A percentile compares a stretch with the other conserved stretches of the same genome.
Conservation (phyloP, 2,329 filamentous ascomycete genomes). For the Ascosphaera aggregata region DNA sequence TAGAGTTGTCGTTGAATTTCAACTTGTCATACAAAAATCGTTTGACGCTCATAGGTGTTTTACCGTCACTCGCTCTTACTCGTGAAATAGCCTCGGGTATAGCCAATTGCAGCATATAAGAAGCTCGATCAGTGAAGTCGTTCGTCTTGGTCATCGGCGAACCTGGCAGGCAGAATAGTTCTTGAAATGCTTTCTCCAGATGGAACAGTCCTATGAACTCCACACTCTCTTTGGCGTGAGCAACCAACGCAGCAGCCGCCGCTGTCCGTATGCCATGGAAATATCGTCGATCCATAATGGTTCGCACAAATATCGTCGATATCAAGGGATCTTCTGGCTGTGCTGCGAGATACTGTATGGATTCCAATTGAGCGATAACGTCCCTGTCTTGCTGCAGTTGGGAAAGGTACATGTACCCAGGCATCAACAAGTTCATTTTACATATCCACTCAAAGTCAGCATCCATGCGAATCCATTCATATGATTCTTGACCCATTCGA, state of each 20-base stretch:
- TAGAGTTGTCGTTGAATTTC: conserved; percentile 82
- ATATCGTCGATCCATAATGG: conserved; percentile 75
- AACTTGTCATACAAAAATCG: conserved; percentile 74
- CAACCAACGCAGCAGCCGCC: conserved; percentile 56
- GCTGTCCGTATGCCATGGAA: conserved; percentile 80
- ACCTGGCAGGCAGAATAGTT: conserved; percentile 51
- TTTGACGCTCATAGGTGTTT: conserved; percentile 56
- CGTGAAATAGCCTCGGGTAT: conserved; percentile 62
- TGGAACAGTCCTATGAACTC: conserved; percentile 65
- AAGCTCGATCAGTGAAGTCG: conserved; percentile 68
- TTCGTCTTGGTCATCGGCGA: conserved; percentile 67
- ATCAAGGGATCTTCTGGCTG: conserved; percentile 52
- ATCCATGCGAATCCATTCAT: conserved; percentile 96
- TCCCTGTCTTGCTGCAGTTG: conserved; percentile 94
- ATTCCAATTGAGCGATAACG: conserved; percentile 62
- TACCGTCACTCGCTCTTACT: conserved; percentile 50
- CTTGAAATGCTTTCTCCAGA: conserved; percentile 62
- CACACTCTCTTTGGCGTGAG: conserved; percentile 46
- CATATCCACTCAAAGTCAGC: conserved; percentile 97
- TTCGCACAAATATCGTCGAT: conserved; percentile 72
- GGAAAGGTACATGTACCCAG: conserved; percentile 92
- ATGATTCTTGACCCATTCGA: conserved; percentile 85
- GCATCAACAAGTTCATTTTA: conserved; percentile 59
- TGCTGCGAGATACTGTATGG: conserved; percentile 50
- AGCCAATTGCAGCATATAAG: conserved; percentile 63